A percentile compares a stretch with the other conserved stretches of the same genome.
Conservation (phyloP, 768 basidiomycete genomes). For the Russula ochroleuca region DNA sequence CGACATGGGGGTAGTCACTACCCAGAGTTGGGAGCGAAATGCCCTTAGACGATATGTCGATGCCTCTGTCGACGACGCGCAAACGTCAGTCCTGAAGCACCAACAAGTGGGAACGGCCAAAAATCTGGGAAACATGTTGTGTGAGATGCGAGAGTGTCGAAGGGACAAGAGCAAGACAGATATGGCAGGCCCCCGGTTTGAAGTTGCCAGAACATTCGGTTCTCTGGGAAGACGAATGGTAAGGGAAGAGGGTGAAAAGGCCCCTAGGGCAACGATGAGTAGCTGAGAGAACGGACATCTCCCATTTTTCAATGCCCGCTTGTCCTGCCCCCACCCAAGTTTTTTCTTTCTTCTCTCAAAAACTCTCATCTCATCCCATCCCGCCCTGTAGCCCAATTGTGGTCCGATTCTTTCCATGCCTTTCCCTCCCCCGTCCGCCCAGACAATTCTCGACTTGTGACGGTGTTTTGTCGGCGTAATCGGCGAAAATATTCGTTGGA, state of each 20-base stretch:
- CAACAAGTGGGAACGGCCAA: slow-evolving; percentile 18
- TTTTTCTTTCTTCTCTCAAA: not conserved
- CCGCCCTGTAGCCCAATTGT: not conserved
- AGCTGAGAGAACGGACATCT: not conserved
- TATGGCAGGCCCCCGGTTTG: not conserved
- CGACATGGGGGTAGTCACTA: not conserved
- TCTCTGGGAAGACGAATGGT: not conserved
- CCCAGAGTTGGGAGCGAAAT: not conserved
- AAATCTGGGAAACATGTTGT: slow-evolving; percentile 9
- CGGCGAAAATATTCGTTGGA: not conserved
- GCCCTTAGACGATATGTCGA: not conserved
- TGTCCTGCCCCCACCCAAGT: not conserved
- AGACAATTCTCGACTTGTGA: not conserved
- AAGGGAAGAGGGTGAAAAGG: not conserved
- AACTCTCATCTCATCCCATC: not conserved
- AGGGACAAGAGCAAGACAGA: slow-evolving; percentile 13
- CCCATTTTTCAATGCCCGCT: slow-evolving; percentile 19
- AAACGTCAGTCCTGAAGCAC: not conserved
- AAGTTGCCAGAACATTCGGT: not conserved
- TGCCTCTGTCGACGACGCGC: not conserved
- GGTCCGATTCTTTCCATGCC: not conserved
- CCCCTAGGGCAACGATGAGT: too few relatives aligned
- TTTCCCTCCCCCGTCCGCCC: not conserved
- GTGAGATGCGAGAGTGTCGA: not conserved
- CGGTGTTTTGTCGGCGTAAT: not conserved